A percentile compares a stretch with the other conserved stretches of the same genome.
Evolutionary conservation across 2,329 filamentous ascomycete species (phyloP).

Genomic region (Pestalotiopsis sp.): DNA sequence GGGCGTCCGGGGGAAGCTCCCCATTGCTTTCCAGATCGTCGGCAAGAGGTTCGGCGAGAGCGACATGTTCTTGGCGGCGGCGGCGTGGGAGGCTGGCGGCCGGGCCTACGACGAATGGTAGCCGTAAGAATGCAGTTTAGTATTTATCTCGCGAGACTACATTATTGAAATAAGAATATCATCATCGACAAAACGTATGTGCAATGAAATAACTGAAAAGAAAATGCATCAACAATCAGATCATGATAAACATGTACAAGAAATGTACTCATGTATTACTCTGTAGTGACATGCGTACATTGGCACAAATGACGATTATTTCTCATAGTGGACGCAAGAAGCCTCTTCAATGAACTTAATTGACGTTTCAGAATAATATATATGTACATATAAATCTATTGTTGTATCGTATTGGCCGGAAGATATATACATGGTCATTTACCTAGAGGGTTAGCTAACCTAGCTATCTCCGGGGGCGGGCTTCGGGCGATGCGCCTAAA

Average conservation of each 20-base stretch:
- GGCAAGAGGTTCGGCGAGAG: constrained; percentile 31
- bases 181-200: neutral
- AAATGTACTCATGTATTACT: too few species aligned
- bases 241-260: too few species aligned
- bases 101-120: constrained; percentile 27
- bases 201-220: neutral
- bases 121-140: neutral
- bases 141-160: neutral
- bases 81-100: constrained; percentile 34
- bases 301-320: too few species aligned
- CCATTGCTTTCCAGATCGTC: constrained; percentile 35
- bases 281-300: too few species aligned
- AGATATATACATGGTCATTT: neutral
- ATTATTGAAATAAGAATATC: neutral
- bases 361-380: too few species aligned
- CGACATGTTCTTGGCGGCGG: constrained; percentile 29
- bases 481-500: neutral
- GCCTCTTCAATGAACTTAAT: too few species aligned
- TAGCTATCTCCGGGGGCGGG: neutral
- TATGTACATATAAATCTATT: too few species aligned
- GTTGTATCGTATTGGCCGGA: neutral
- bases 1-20: constrained; percentile 24
- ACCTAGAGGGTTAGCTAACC: neutral
- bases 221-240: too few species aligned
- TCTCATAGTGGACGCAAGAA: too few species aligned